A percentile compares a stretch with the other conserved stretches of the same genome.
These are phyloP conservation scores for Silene coronaria DNA, from an alignment of 179 eudicot species.

Conservation along the genomic window DNA sequence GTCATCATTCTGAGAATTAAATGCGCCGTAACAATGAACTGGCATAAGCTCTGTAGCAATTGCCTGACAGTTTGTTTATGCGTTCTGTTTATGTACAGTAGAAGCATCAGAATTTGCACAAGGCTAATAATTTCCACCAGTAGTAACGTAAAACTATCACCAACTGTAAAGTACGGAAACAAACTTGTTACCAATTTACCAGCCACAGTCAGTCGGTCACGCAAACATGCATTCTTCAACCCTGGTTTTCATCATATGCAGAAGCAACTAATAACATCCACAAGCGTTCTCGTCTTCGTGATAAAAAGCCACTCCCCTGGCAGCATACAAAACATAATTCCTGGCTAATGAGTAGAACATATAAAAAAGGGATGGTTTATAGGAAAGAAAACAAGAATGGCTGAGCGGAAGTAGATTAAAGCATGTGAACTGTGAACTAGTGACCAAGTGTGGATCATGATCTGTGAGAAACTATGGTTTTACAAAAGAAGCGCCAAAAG, in stretches of 20 bases:
- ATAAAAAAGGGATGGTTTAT: background rate
- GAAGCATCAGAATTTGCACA: background rate
- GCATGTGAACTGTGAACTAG: background rate
- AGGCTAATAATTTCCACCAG: background rate
- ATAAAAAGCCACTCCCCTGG: background rate
- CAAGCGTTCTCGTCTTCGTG: background rate
- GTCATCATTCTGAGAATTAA: background rate
- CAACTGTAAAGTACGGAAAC: background rate
- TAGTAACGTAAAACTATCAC: background rate
- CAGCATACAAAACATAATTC: constrained; percentile 1
- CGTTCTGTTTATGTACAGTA: background rate
- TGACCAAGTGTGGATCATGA: background rate
- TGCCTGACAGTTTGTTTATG: background rate
- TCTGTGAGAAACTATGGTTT: background rate
- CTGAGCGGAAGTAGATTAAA: background rate
- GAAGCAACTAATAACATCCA: background rate
- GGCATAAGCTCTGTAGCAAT: background rate
- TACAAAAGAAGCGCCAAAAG: background rate
- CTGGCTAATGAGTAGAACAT: background rate
- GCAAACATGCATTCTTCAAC: background rate
- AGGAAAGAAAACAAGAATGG: background rate
- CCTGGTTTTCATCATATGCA: background rate
- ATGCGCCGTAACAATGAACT: background rate
- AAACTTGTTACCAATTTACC: background rate
- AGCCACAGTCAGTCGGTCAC: background rate